Evolutionary conservation across 768 basidiomycete species (phyloP), one percentile per base, ranked within the genome.

Genomic region (Hebeloma cylindrosporum): DNA sequence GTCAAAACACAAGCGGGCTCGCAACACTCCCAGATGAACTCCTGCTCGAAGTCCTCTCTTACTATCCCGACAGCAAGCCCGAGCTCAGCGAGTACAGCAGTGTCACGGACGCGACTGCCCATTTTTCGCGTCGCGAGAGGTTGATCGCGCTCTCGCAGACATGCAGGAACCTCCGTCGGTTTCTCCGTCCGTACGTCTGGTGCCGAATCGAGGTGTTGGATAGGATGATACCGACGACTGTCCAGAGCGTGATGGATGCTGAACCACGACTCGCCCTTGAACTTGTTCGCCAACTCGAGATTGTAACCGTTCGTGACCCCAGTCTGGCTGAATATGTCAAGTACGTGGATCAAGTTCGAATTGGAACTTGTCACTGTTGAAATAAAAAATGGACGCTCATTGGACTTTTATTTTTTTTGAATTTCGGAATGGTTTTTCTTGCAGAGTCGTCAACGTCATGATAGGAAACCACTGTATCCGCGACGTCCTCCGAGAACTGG

Each of bases 241-340:
- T 37, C 16, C 7, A 22, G 3, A 22, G 13, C 7, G 13, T 20
- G 16, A 22, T 17, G 20, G 16, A 13, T 6, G 17, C 7, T 4
- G 52, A 61, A 23, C 45, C 58, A 7, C 29, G 52, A 14, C 29
- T 45, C n/a, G 53, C 21, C 27, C 25, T 20, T 9, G 40, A 55
- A 25, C 40, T 52, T 5, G 20, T 55, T 14, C 50, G 47, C n/a
- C 53, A 61, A 32, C 45, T 58, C 0, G 60, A 63, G 40, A 51
- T 57, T 17, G 56, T 60, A 5, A 61, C 60, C 1, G 40, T 59
- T 9, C 53, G 54, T 5, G 53, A 54, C 22, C 51, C 58, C 7
- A 44, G 48, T 3, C 44, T 60, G 2, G 56, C 58, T 1, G 18
- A 43, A 13, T 45, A 54, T 31, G 59, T 62, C 11, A 7, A 46